These are phyloP conservation scores for Cichorium intybus DNA, from an alignment of 140 eudicot genomes.

Conservation along the genomic window DNA sequence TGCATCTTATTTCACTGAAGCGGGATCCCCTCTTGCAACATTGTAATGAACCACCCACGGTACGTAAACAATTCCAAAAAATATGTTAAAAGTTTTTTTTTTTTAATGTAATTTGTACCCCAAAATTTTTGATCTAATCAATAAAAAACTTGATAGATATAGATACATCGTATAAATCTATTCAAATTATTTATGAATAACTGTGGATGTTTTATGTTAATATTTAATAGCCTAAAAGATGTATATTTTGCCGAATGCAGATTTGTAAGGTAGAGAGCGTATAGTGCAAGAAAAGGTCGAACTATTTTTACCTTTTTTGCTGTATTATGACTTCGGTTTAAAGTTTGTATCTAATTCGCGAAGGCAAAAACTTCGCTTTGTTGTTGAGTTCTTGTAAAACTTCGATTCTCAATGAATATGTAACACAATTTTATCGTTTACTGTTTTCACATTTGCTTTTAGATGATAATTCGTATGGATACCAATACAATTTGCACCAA, in stretches of 20 bases:
- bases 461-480: background rate
- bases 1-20: constrained; percentile 76
- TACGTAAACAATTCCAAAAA: constrained; percentile 12
- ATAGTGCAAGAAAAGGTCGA: constrained; percentile 25
- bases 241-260: constrained; percentile 21
- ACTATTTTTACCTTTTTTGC: constrained; percentile 14
- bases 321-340: constrained; percentile 23
- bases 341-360: constrained; percentile 22
- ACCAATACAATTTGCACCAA: background rate
- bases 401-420: constrained; percentile 23
- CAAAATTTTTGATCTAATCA: background rate
- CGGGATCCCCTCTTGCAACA: constrained; percentile 90
- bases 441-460: background rate
- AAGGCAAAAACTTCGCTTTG: constrained; percentile 19
- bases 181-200: no score
- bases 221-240: background rate
- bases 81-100: background rate
- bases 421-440: constrained; percentile 10
- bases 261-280: constrained; percentile 29
- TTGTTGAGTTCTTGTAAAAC: constrained; percentile 27
- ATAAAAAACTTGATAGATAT: background rate
- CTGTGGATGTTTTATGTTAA: background rate
- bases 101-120: background rate
- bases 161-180: background rate
- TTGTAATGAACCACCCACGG: constrained; percentile 41